Conservation (phyloP, 306 rosid species). For the Senna tora region DNA sequence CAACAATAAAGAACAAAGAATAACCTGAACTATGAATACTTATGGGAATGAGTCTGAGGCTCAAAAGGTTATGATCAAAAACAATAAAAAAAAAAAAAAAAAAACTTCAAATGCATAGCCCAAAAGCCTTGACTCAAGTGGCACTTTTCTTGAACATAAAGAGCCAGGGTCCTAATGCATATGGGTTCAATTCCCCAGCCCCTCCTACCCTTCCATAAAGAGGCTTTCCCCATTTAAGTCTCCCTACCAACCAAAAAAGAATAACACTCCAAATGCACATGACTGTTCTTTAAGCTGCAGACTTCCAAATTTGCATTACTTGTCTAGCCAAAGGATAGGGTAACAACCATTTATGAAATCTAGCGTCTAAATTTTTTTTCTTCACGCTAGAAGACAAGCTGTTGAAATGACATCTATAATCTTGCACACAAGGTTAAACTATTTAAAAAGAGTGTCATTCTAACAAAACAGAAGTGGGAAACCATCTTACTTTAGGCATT, state of each 20-base stretch:
- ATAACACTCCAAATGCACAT: neutral
- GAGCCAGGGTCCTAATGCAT: no score
- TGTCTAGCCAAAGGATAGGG: neutral
- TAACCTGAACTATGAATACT: neutral
- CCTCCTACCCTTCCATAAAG: no score
- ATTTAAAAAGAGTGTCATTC: neutral
- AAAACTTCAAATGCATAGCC: no score
- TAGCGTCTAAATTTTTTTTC: neutral
- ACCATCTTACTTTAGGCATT: constrained; percentile 19
- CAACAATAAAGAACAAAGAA: neutral
- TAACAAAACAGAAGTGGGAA: neutral
- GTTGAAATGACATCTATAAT: neutral
- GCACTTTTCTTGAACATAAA: no score
- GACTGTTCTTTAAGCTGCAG: no score
- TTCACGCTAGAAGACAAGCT: neutral
- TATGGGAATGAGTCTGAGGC: neutral
- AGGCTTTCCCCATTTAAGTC: no score
- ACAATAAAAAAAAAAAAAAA: no score
- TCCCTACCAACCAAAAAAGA: no score
- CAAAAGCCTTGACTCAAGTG: no score
- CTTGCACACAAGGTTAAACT: neutral
- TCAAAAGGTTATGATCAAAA: neutral
- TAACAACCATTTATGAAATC: neutral
- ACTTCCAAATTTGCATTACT: neutral
- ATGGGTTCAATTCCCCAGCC: no score